Percentiles rank a stretch among this genome's conserved stretches.
Evolutionary conservation across 2,329 filamentous ascomycete species (phyloP).

Genomic region (Monosporascus sp.): DNA sequence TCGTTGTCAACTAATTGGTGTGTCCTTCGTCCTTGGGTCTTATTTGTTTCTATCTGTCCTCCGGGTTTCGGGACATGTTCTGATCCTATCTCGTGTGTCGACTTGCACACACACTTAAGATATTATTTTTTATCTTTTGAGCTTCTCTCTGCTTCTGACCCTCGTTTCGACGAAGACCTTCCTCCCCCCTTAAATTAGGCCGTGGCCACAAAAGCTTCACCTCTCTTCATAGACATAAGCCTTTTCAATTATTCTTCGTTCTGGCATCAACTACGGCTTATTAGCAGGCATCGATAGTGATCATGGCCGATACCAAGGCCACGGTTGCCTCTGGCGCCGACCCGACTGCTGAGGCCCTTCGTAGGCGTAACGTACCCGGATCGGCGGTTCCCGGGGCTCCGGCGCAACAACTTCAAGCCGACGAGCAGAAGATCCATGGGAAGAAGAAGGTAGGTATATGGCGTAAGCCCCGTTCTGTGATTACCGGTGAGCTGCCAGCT

Average conservation of each 20-base stretch:
- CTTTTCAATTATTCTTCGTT: background rate
- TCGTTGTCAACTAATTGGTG: background rate
- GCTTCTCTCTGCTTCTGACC: background rate
- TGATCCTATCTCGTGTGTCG: background rate
- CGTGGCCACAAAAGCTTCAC: background rate
- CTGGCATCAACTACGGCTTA: background rate
- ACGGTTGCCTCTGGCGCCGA: conserved; percentile 57
- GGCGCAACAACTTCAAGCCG: conserved; percentile 37
- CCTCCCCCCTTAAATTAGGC: background rate
- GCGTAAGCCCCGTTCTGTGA: background rate
- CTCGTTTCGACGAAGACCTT: background rate
- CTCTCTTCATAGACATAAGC: background rate
- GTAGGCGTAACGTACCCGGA: conserved; percentile 49
- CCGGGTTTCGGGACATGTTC: background rate
- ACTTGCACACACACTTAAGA: background rate
- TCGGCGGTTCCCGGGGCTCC: conserved; percentile 29
- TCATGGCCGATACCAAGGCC: conserved; percentile 51
- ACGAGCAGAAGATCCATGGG: conserved; percentile 54
- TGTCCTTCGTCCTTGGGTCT: background rate
- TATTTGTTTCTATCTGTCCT: background rate
- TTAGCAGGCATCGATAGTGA: conserved; percentile 6
- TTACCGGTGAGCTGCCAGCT: conserved; percentile 3
- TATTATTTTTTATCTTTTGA: background rate
- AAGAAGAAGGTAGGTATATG: conserved; percentile 44
- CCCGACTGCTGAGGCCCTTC: conserved; percentile 45